Evolutionary conservation across 2,329 filamentous ascomycete genomes (phyloP).

Genomic region (Pleomassaria siparia): DNA sequence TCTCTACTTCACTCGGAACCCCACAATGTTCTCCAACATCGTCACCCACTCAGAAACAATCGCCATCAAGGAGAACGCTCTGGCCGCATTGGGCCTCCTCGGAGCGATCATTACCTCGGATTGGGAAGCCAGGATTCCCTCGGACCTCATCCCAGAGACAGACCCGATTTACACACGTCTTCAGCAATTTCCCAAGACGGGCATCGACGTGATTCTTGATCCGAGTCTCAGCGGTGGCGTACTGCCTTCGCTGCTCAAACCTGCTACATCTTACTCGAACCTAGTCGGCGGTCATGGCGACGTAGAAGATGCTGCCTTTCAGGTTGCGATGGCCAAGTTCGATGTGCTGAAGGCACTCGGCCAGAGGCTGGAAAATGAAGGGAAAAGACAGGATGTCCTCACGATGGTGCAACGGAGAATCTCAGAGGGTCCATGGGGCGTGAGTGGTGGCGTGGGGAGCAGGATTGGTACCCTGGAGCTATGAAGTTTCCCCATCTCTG

Average conservation of each 20-base stretch:
- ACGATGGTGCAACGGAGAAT: slow-evolving; percentile 45
- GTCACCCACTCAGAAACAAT: slow-evolving; percentile 58
- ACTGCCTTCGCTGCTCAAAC: slow-evolving; percentile 59
- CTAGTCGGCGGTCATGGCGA: slow-evolving; percentile 61
- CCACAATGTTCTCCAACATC: slow-evolving; percentile 55
- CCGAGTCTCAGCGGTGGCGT: slow-evolving; percentile 53
- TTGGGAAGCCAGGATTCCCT: slow-evolving; percentile 50
- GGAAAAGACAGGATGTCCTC: slow-evolving; percentile 43
- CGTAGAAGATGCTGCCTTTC: slow-evolving; percentile 59
- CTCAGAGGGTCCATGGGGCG: slow-evolving; percentile 46
- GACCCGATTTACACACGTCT: slow-evolving; percentile 49
- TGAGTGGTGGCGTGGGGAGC: slow-evolving; percentile 45
- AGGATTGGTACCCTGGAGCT: slow-evolving; percentile 51
- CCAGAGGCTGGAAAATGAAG: slow-evolving; percentile 43
- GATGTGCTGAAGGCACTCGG: slow-evolving; percentile 57
- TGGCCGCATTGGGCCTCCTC: slow-evolving; percentile 57
- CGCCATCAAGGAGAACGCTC: slow-evolving; percentile 58
- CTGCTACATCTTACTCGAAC: slow-evolving; percentile 58
- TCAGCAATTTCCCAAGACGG: slow-evolving; percentile 41
- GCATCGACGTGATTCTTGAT: slow-evolving; percentile 55
- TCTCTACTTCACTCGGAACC: slow-evolving; percentile 54
- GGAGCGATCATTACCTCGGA: slow-evolving; percentile 56
- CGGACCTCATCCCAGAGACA: slow-evolving; percentile 52
- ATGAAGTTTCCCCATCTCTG: slow-evolving; percentile 6
- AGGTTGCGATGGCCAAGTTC: slow-evolving; percentile 59